Conservation (phyloP, 2,329 filamentous ascomycete genomes). For the Stagonosporopsis vannaccii region DNA sequence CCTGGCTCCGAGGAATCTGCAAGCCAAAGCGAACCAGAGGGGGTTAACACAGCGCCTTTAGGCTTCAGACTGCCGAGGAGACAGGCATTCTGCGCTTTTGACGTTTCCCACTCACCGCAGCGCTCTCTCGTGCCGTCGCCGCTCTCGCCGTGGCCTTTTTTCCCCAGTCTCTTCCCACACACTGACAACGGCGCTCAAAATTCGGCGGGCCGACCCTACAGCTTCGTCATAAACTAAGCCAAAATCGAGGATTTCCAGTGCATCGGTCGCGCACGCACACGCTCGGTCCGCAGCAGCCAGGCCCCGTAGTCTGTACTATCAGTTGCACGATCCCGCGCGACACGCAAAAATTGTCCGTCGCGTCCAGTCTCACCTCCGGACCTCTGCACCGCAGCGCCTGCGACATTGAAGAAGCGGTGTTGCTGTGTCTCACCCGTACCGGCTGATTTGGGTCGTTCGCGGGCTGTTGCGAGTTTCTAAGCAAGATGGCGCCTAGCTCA, state of each 20-base stretch:
- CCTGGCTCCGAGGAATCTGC: constrained; percentile 29
- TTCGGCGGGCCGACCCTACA: constrained; percentile 41
- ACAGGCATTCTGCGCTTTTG: constrained; percentile 5
- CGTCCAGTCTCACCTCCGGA: constrained; percentile 18
- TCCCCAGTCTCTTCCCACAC: constrained; percentile 15
- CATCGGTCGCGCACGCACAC: constrained; percentile 28
- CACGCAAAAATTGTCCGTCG: constrained; percentile 33
- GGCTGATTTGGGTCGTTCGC: constrained; percentile 20
- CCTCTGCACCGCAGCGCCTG: constrained; percentile 21
- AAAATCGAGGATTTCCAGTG: constrained; percentile 32
- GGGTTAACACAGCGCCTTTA: constrained; percentile 26
- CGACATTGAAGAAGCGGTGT: constrained; percentile 24
- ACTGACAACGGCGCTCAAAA: constrained; percentile 27
- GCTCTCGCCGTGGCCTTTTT: constrained; percentile 7
- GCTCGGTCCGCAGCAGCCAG: constrained; percentile 12
- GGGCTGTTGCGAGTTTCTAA: constrained; percentile 27
- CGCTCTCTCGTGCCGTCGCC: constrained; percentile 1
- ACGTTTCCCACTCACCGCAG: constrained; percentile 9
- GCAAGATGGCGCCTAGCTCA: constrained; percentile 43
- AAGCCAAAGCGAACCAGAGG: constrained; percentile 31
- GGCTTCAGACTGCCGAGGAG: constrained; percentile 11
- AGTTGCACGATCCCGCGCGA: constrained; percentile 21
- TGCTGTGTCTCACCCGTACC: constrained; percentile 26
- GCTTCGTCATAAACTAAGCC: constrained; percentile 43
- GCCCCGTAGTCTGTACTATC: constrained; percentile 1